Evolutionary conservation across 495 filamentous ascomycete species (phyloP).

Genomic region (Aspergillus affinis): DNA sequence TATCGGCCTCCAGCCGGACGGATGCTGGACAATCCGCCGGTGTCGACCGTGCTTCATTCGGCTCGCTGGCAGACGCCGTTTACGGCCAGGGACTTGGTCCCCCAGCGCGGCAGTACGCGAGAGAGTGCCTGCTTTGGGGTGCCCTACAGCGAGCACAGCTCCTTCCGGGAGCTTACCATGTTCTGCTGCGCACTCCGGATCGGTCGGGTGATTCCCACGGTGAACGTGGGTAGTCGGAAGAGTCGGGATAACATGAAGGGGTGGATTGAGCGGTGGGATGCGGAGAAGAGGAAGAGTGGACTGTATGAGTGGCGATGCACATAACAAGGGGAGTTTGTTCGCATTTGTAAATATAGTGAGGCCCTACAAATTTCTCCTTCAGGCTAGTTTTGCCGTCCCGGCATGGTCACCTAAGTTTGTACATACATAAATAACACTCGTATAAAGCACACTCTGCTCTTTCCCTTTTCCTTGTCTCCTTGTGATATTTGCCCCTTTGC

Average conservation of each 20-base stretch:
- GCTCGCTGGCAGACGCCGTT: constrained; percentile 72
- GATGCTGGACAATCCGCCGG: constrained; percentile 61
- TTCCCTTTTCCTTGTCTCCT: no score
- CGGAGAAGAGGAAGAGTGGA: constrained; percentile 80
- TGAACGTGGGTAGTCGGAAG: constrained; percentile 78
- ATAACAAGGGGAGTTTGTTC: neutral
- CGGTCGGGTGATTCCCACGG: constrained; percentile 86
- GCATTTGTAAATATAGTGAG: neutral
- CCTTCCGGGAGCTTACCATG: constrained; percentile 89
- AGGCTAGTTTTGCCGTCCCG: no score
- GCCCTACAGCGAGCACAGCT: constrained; percentile 93
- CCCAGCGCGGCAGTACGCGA: constrained; percentile 74
- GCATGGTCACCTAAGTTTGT: no score
- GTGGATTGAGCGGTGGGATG: constrained; percentile 86
- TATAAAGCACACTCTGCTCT: no score
- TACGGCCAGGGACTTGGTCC: constrained; percentile 60
- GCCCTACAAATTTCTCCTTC: no score
- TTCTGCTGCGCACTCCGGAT: constrained; percentile 87
- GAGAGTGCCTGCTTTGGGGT: constrained; percentile 84
- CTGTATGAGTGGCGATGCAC: constrained; percentile 47
- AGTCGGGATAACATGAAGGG: constrained; percentile 79
- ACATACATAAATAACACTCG: no score
- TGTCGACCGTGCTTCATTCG: constrained; percentile 69
- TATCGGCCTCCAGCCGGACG: constrained; percentile 70
- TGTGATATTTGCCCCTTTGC: no score